Base-by-base conservation (phyloP, 345 rosid genomes). In the Acer saccharum region DNA sequence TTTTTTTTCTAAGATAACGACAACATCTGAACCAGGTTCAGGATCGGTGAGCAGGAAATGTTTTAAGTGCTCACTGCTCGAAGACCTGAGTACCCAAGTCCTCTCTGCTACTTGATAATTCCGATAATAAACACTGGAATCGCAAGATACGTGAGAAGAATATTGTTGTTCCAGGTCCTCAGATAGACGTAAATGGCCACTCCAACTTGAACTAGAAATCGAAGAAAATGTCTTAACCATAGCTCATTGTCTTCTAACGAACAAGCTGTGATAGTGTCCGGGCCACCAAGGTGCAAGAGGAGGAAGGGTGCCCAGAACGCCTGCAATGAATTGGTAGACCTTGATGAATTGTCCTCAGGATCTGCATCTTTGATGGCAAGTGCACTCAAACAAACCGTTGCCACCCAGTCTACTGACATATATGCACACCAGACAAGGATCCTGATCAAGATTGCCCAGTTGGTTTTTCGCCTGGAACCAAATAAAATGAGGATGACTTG, bases 191-290 rank as follows among this genome's bases (percentile, higher is more conserved):
- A 81, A 20, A 63, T 23, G 0, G 81, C 83, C 8, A 75, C 73
- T 39, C 13, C 75, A 0, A 73, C 52, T n/a, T 84, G 87, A 48
- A 77, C 70, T 27, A 32, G 32, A 2, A 86, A 63, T 3, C 55
- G 61, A 27, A 87, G 81, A 14, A 72, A 73, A 3, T 85, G 86
- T 54, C 90, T 76, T 10, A 20, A 17, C 89, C 87, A 86, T 18
- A 86, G 55, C 11, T 81, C 81, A 55, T 82, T 84, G 68, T 86
- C 87, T n/a, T 84, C 84, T 4, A 84, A 63, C 0, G 87, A 58
- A 10, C 25, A 58, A 18, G 63, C 63, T n/a, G 63, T n/a, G 63
- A 58, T 58, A 6, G 63, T n/a, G 63, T 58, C 63, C 11, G 21
- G 63, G 2, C 63, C 63, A 18, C 63, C 63, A 1, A 18, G 63